Evolutionary conservation across 345 rosid genomes (phyloP), one percentile per base, ranked within the genome.

Genomic region (Eucalyptus albens): DNA sequence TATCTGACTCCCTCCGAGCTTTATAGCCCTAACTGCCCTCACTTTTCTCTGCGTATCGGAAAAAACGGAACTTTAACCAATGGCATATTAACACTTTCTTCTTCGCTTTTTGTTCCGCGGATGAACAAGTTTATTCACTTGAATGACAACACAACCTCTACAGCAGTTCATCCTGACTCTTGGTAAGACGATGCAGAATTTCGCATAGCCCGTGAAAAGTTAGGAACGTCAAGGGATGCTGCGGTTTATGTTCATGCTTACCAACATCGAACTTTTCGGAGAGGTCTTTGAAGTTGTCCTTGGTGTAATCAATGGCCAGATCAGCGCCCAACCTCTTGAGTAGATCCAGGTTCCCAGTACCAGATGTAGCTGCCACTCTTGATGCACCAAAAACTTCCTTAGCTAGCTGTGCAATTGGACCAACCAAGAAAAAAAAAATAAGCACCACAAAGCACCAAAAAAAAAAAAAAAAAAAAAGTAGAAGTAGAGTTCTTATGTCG

Each of bases 231-330:
- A 60, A 27, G 67, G 15, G 67, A 11, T 60, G 67, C 67, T 12
- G 31, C n/a, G 16, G 67, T 29, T 62, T 62, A 29, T 29, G 31
- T 29, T 29, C 33, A 29, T 62, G n/a, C 9, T 51, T 62, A 62
- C 72, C 42, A 31, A 97, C 94, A 50, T 96, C 98, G 51, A 91
- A 96, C 44, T 95, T 97, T 69, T 96, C 98, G 24, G 96, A 90
- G 88, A 95, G 91, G 83, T 97, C 97, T 87, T 96, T 95, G 22
- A 97, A 89, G 69, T 96, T 95, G 77, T 95, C 95, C 91, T 95
- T 96, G 6, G 98, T 95, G 94, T 96, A 97, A 93, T 97, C 97
- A 91, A 97, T 95, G 26, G 96, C 97, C 89, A 97, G 91, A 93
- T 97, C 99, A 88, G 91, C 97, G 65, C 98, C 99, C 90, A 96